Base-by-base conservation (phyloP, 169 alveolate species). In the Perkinsus chesapeaki region DNA sequence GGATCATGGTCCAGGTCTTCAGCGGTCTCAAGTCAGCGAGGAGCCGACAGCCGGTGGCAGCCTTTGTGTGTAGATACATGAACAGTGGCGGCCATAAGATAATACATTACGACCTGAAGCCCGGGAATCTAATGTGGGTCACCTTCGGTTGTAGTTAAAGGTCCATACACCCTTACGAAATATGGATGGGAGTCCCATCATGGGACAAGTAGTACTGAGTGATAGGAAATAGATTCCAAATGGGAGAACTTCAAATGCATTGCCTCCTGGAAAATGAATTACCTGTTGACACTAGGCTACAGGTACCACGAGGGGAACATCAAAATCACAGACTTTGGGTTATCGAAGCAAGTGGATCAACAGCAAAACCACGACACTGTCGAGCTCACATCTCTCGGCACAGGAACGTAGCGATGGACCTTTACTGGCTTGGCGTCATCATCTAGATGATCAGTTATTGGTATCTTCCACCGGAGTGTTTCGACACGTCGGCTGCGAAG, bases 401-500 rank as follows among this genome's bases (percentile, higher is more conserved):
- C 96, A 0, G 98, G 99, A 0, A 98, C 99, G 20, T 60, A 60
- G 82, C 31, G 37, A 1, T 9, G 72, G 9, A 47, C 27, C 19
- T 9, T 9, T 47, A 9, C 72, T 47, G 72, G 72, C 9, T 19
- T 47, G 72, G 27, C 19, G 72, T 9, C 19, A 9, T 10, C 72
- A 19, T 47, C 19, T 47, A 16, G 82, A 20, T 34, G 31, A 20
- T 9, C 31, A 60, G 82, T 27, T 97, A 97, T 93, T 98, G 98
- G 98, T 98, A 98, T 94, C 96, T 96, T 73, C 98, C 99, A 38
- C 98, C 98, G 19, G 99, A 98, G 92, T 97, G 98, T 92, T 97
- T 97, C 82, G 96, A 94, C 91, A 94, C 39, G 3, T 47, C 94
- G 39, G 97, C 96, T 39, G 95, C 97, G 5, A 91, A 94, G 48